Base-by-base conservation (phyloP, 495 filamentous ascomycete species). In the Baudoinia panamericana region DNA sequence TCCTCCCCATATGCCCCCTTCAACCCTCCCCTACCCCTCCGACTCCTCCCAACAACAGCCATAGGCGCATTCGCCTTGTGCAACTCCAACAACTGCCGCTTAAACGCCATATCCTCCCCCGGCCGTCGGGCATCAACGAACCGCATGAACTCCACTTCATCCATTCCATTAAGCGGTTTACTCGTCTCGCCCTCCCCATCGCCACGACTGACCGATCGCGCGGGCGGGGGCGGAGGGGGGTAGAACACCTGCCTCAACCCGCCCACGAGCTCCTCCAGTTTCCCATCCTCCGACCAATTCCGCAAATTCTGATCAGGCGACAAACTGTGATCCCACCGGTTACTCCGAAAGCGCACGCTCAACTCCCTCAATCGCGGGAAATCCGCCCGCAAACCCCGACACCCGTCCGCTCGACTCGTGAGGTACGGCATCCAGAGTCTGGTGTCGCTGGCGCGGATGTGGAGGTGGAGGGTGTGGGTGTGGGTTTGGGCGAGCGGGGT, bases 401-500 rank as follows among this genome's bases (percentile, higher is more conserved):
- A 28, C n/a, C 30, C 5, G 18, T 39, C 39, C 16, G 37, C 45
- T n/a, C n/a, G n/a, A 19, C 46, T 52, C 2, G 46, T 49, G 10
- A 63, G 50, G 36, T 63, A 63, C 5, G 43, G 35, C 15, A 53
- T 61, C 60, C 60, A 63, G 7, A 63, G 47, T 18, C 52, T 35
- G 18, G 59, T 43, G 43, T 62, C 58, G 21, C 44, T 38, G 24
- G 52, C 49, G 13, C 53, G 50, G 18, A 60, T 49, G 28, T 53
- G 54, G 26, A 63, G 53, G 50, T 36, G 50, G 9, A 60, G 46
- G 16, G 43, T 43, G 10, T 44, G 50, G 25, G 56, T 55, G 41
- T 54, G 52, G n/a, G 13, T 17, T 12, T 26, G 13, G 26, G 27
- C 19, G 2, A 32, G 21, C 1, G 9, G 10, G 7, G 20, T 5